phyloP scores from a whole-genome alignment of 805 yeast genomes.

The Nakazawaea sp. region DNA sequence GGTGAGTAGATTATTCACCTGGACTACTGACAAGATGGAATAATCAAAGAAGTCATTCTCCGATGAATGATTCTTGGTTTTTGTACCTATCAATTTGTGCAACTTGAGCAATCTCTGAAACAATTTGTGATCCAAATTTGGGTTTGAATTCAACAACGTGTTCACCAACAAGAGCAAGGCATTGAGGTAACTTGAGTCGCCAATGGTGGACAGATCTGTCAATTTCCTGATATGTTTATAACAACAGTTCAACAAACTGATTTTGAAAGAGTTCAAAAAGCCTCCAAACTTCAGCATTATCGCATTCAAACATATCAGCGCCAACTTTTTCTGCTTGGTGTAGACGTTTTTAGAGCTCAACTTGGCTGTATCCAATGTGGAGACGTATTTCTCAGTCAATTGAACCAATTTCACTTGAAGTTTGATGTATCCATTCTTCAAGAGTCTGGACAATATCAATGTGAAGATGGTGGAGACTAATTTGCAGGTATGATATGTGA shows the following conservation, averaged over 20 bases:
- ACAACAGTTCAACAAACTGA: conserved; percentile 17
- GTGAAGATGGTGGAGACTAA: conserved; percentile 19
- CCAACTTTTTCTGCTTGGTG: conserved; percentile 19
- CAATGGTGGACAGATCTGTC: conserved; percentile 24
- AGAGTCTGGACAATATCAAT: conserved; percentile 17
- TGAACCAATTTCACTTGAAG: conserved; percentile 25
- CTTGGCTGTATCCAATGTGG: conserved; percentile 4
- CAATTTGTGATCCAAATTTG: conserved; percentile 22
- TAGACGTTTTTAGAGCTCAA: conserved; percentile 21
- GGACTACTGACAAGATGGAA: conserved; percentile 22
- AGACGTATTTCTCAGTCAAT: conserved; percentile 8
- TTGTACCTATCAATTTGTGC: conserved; percentile 18
- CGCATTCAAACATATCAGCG: conserved; percentile 20
- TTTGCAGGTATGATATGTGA: conserved; percentile 10
- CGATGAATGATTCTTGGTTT: conserved; percentile 4
- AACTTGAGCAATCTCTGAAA: conserved; percentile 23
- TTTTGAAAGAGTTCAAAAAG: conserved; percentile 24
- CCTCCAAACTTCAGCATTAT: conserved; percentile 26
- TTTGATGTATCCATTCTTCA: conserved; percentile 24
- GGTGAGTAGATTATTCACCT: conserved; percentile 20
- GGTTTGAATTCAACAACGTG: conserved; percentile 21
- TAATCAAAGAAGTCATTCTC: conserved; percentile 17
- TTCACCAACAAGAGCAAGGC: conserved; percentile 23
- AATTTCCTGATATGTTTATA: conserved; percentile 26
- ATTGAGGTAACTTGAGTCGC: conserved; percentile 23